Base-by-base conservation (phyloP, 768 basidiomycete species). In the Termitomyces heimii region DNA sequence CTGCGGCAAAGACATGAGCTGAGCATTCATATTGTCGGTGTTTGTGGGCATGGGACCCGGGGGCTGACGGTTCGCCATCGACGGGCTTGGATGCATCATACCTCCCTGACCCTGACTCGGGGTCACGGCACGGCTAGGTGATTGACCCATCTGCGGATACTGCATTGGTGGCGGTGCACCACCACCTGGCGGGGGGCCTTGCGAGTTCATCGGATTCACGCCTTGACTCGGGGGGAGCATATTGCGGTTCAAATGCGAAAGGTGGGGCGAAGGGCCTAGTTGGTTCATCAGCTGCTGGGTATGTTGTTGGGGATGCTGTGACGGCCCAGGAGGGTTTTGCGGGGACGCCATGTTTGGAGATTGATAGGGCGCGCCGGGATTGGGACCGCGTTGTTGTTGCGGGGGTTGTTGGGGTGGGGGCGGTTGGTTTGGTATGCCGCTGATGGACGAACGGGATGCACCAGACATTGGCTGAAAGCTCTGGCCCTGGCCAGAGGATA, bases 311-410 rank as follows among this genome's bases (percentile, higher is more conserved):
- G 60, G 67, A 51, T 53, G 65, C 48, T 49, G 67, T 29, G 43
- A 54, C 5, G 55, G 58, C 28, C 71, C 75, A 8, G 52, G 70
- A 70, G 8, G 66, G 46, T 78, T 78, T 60, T 84, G 84, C 0
- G 83, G 80, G 4, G 85, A 84, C 2, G 83, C 75, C 70, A 88
- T 84, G 2, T 80, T 84, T 4, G 86, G 86, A 22, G 85, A 86
- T 42, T 79, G 83, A 67, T 83, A 88, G 9, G 81, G 79, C 14
- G 79, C 82, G 54, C 80, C 80, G 20, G 77, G 72, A 54, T 82
- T 81, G 20, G 77, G 73, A 3, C 65, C 69, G 24, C 78, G 79
- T 59, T 77, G 79, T 42, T 66, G 73, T 55, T 66, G 71, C 34
- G 48, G 54, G 3, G 26, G 60, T 40, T 65, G 63, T 43, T 62